Percentiles rank a stretch among this genome's conserved stretches.
Evolutionary conservation across 2,329 filamentous ascomycete species (phyloP).

Genomic region (Tolypocladium pustulatum): DNA sequence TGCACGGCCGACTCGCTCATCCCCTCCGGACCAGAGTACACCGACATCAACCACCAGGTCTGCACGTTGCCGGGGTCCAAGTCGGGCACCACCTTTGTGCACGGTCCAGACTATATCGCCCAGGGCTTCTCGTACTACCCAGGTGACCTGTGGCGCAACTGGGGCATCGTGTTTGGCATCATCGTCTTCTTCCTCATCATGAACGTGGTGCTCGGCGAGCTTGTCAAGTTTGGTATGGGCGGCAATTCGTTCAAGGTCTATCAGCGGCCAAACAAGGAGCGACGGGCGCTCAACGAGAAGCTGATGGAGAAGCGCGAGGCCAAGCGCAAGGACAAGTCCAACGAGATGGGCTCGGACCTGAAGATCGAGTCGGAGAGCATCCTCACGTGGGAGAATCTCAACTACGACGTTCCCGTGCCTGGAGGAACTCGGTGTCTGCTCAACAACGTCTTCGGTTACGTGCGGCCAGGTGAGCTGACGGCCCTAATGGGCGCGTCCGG

Average conservation of each 20-base stretch:
- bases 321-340: conserved; percentile 34
- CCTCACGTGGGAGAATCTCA: conserved; percentile 81
- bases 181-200: conserved; percentile 65
- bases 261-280: conserved; percentile 57
- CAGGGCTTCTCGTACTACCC: conserved; percentile 57
- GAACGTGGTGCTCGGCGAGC: conserved; percentile 71
- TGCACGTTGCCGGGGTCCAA: conserved; percentile 69
- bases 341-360: conserved; percentile 37
- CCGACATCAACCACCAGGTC: conserved; percentile 62
- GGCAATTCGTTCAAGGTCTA: conserved; percentile 76
- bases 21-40: conserved; percentile 60
- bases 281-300: conserved; percentile 53
- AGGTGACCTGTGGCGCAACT: conserved; percentile 69
- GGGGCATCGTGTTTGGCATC: conserved; percentile 67
- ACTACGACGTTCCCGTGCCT: conserved; percentile 59
- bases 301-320: conserved; percentile 49
- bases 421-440: conserved; percentile 46
- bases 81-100: conserved; percentile 52
- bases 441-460: conserved; percentile 52
- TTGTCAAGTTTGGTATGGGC: conserved; percentile 66
- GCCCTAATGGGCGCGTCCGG: conserved; percentile 75
- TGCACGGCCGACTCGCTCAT: conserved; percentile 61
- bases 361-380: conserved; percentile 51
- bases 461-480: conserved; percentile 66
- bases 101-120: conserved; percentile 59